A percentile compares a stretch with the other conserved stretches of the same genome.
phyloP scores from a whole-genome alignment of 768 basidiomycete species.

The Plicaturopsis crispa region DNA sequence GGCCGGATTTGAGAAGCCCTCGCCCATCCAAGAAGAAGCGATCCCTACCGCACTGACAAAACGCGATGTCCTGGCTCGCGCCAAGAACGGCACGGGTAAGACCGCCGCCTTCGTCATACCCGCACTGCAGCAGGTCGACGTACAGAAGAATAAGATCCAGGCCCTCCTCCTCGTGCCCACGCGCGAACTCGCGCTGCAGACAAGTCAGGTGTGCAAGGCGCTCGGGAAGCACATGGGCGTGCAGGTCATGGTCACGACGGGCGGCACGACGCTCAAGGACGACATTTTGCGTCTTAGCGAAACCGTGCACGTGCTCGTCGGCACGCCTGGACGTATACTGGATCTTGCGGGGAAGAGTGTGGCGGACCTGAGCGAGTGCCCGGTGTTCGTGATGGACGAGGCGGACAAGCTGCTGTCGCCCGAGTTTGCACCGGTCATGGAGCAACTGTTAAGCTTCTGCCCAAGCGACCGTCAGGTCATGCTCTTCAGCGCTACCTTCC shows the following conservation, averaged over 20 bases:
- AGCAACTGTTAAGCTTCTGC: slow-evolving; percentile 83
- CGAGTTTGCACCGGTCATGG: slow-evolving; percentile 98
- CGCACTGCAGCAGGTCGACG: slow-evolving; percentile 86
- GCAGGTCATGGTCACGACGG: slow-evolving; percentile 99
- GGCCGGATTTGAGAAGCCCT: slow-evolving; percentile 94
- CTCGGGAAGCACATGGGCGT: slow-evolving; percentile 93
- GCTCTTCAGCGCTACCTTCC: slow-evolving; percentile 99
- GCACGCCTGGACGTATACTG: slow-evolving; percentile 93
- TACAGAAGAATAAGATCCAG: slow-evolving; percentile 82
- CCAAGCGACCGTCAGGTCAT: slow-evolving; percentile 89
- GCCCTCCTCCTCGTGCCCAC: slow-evolving; percentile 95
- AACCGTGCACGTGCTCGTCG: slow-evolving; percentile 91
- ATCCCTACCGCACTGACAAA: slow-evolving; percentile 92
- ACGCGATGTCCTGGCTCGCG: slow-evolving; percentile 91
- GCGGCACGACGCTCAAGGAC: slow-evolving; percentile 96
- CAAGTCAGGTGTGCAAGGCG: slow-evolving; percentile 96
- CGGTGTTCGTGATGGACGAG: slow-evolving; percentile 99
- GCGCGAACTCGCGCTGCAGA: slow-evolving; percentile 97
- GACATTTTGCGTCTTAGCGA: slow-evolving; percentile 91
- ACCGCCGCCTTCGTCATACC: slow-evolving; percentile 99
- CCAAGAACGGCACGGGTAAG: slow-evolving; percentile 97
- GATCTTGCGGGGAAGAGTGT: slow-evolving; percentile 91
- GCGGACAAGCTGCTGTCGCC: slow-evolving; percentile 96
- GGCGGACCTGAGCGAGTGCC: slow-evolving; percentile 90
- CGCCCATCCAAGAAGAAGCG: slow-evolving; percentile 98